Evolutionary conservation across 768 basidiomycete genomes (phyloP), one percentile per base, ranked within the genome.

Genomic region (Coprinellus aureogranulatus): DNA sequence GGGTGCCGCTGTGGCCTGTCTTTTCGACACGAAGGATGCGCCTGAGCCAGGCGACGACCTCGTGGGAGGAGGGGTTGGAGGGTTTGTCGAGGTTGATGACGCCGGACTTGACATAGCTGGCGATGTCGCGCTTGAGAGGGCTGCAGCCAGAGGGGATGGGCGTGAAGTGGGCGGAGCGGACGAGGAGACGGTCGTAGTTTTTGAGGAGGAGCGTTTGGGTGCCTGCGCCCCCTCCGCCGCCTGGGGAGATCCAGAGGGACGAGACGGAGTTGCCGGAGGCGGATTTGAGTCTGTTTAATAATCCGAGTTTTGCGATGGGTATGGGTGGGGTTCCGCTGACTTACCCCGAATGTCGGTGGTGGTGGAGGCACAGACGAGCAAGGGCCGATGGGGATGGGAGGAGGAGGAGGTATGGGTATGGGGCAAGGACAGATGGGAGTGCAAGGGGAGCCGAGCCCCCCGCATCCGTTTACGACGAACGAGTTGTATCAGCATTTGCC

Each of bases 41-140:
- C 65, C 95, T 84, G 61, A 99, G 76, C 97, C 97, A 99, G 16
- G 97, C 97, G 63, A 99, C 97, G 54, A 99, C 97, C 80, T 99
- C 97, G 73, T 99, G 97, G 4, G 95, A 96, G 18, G 95, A 97
- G 3, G 96, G 96, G 75, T 98, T 99, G 30, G 96, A 27, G 23
- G 97, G 97, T 70, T 99, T 99, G 84, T 99, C 97, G 63, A 99
- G 81, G 77, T 99, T 99, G 72, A 99, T 99, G 53, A 98, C 92
- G 64, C 97, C 97, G 64, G 95, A 93, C 79, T 94, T 96, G 73
- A 99, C 86, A 75, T 99, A 98, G 55, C 84, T 82, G 16, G 80
- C 77, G 50, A 99, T 89, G 68, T 99, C 97, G 52, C 97, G 88
- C 76, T 97, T 98, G 65, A 99, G 78, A 42, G 97, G 97, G 64